Evolutionary conservation across 129 eudicot genomes (phyloP), one percentile per base, ranked within the genome.

Genomic region (Pseudognaphalium luteoalbum): DNA sequence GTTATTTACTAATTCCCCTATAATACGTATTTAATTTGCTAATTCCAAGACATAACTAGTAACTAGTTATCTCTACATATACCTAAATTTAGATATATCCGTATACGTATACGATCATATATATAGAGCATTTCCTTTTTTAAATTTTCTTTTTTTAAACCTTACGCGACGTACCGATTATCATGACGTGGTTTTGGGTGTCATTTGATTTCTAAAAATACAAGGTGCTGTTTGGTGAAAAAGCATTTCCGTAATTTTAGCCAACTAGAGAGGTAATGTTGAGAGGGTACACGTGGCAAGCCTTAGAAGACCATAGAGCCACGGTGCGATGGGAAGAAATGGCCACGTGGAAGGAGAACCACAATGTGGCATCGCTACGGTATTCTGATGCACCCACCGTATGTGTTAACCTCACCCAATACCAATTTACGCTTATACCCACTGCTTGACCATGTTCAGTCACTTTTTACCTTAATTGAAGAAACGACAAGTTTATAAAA

Each of bases 331-430:
- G 19, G 37, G 25, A 28, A 54, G 30, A 41, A 37, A 51, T 30
- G 70, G 74, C 37, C 83, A 80, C 83, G 83, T 80, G 83, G 79
- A 73, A 60, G 14, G 20, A 33, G 16, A 12, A 3, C 20, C 47
- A 67, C 63, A 80, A 80, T 21, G 66, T 70, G 71, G 64, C 70
- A 78, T 70, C 64, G 71, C 19, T 35, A 70, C 54, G 54, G 58
- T 44, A 8, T 52, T 77, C 62, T 62, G 14, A 39, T 58, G 57
- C 25, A 32, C 15, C 39, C 21, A 1, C 17, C 21, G 12, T 39
- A 6, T 54, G 8, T 34, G 30, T 72, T 39, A 56, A 20, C 57
- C 22, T 56, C 61, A 57, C 66, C 80, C 80, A 76, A 20, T 76
- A 37, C 41, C 33, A 41, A 30, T 60, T 78, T 78, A 70, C 81